phyloP scores from a whole-genome alignment of 2,329 filamentous ascomycete species.

The Dactylellina drechsleri region DNA sequence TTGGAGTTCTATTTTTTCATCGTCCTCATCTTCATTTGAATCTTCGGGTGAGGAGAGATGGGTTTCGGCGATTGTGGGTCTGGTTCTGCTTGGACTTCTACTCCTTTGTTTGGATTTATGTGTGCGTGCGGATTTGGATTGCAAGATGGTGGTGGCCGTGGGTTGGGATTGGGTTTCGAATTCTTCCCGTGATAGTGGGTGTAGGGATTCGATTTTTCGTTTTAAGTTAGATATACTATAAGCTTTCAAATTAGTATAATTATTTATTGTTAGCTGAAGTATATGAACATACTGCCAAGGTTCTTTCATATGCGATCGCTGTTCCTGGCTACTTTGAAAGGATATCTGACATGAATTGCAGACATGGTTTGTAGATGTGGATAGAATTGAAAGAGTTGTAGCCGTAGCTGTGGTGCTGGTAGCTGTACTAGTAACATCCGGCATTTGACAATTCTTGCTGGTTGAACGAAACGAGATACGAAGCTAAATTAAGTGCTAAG shows the following conservation, averaged over 20 bases:
- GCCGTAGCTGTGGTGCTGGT: not conserved
- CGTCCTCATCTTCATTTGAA: slow-evolving; percentile 10
- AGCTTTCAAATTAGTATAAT: not conserved
- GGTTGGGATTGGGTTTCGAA: slow-evolving; percentile 26
- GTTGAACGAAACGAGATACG: too few relatives aligned
- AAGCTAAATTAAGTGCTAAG: too few relatives aligned
- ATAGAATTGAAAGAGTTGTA: slow-evolving; percentile 7
- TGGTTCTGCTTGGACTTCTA: slow-evolving; percentile 14
- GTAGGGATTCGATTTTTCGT: slow-evolving; percentile 55
- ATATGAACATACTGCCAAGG: slow-evolving; percentile 58
- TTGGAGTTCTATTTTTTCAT: slow-evolving; percentile 19
- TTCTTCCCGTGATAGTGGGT: slow-evolving; percentile 48
- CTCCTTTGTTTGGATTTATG: slow-evolving; percentile 6
- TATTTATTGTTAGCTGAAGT: not conserved
- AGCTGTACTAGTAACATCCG: not conserved
- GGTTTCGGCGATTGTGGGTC: not conserved
- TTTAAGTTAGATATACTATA: slow-evolving; percentile 55
- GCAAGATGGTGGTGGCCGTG: not conserved
- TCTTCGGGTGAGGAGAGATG: slow-evolving; percentile 12
- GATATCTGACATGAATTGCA: slow-evolving; percentile 55
- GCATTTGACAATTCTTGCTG: not conserved
- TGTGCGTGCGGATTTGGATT: not conserved
- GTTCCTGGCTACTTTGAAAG: slow-evolving; percentile 56
- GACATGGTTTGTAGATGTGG: slow-evolving; percentile 25
- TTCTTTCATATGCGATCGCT: slow-evolving; percentile 59